phyloP scores from a whole-genome alignment of 495 filamentous ascomycete genomes.

The Podospora conica region DNA sequence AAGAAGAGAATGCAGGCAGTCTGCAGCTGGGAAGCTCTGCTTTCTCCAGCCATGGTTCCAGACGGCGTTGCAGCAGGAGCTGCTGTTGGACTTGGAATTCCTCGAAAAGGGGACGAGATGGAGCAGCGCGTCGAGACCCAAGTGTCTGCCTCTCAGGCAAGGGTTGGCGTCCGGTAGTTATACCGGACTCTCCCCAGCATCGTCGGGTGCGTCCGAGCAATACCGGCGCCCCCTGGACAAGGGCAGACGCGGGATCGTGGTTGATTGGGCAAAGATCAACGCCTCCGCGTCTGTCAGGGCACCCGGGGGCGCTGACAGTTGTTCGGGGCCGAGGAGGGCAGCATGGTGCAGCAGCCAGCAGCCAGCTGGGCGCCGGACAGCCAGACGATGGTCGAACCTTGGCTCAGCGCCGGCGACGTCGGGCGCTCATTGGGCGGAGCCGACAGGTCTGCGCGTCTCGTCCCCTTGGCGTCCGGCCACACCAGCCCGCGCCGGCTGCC shows the following conservation, averaged over 20 bases:
- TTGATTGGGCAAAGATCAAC: not conserved
- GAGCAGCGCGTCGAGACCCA: not conserved
- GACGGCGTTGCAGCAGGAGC: slow-evolving; percentile 4
- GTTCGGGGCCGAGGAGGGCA: not conserved
- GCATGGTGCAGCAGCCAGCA: not conserved
- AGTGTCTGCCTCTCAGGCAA: not conserved
- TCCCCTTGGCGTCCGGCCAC: not conserved
- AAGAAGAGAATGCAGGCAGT: slow-evolving; percentile 11
- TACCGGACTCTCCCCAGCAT: not conserved
- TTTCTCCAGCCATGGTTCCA: slow-evolving; percentile 1
- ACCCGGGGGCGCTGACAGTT: not conserved
- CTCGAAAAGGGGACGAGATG: not conserved
- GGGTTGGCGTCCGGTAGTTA: not conserved
- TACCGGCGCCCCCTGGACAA: not conserved
- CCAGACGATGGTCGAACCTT: not conserved
- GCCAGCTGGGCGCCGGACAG: not conserved
- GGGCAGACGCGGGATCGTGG: not conserved
- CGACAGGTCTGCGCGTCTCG: not conserved
- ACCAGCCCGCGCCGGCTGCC: not conserved
- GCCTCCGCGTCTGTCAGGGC: not conserved
- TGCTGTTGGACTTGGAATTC: not conserved
- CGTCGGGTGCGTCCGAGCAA: not conserved
- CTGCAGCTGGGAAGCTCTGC: slow-evolving; percentile 11
- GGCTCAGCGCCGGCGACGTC: not conserved
- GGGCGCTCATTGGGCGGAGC: not conserved